A percentile compares a stretch with the other conserved stretches of the same genome.
These are phyloP conservation scores for Nymphaea thermarum DNA, from an alignment of 164 flowering plant species.

Conservation along the genomic window DNA sequence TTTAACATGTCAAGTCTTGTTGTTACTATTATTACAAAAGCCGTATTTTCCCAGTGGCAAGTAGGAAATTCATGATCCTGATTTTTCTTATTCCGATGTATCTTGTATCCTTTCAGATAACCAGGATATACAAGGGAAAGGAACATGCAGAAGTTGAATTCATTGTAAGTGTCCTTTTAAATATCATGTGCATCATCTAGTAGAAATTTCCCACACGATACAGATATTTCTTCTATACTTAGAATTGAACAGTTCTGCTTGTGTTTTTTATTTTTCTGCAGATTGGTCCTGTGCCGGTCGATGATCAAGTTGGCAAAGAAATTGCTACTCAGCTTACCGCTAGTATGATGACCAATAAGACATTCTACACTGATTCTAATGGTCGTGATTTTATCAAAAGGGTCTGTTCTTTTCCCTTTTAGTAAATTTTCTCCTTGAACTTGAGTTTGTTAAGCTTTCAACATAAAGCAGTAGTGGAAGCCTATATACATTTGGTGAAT, in stretches of 20 bases:
- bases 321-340: slow-evolving; percentile 55
- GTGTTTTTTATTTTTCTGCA: slow-evolving; percentile 2
- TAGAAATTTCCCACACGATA: too few relatives aligned
- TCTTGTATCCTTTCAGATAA: slow-evolving; percentile 35
- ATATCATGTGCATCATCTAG: neutral
- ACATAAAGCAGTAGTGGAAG: neutral
- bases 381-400: slow-evolving; percentile 91
- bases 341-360: slow-evolving; percentile 51
- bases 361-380: slow-evolving; percentile 86
- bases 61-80: too few relatives aligned
- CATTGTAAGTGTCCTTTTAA: slow-evolving; percentile 24
- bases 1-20: neutral
- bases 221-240: too few relatives aligned
- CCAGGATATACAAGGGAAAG: slow-evolving; percentile 61
- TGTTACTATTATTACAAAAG: neutral
- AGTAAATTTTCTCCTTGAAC: neutral
- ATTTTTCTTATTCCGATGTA: too few relatives aligned
- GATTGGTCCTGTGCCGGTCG: slow-evolving; percentile 39
- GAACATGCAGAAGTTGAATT: slow-evolving; percentile 53
- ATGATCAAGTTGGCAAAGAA: slow-evolving; percentile 85
- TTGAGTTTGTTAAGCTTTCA: neutral
- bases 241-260: too few relatives aligned
- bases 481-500: too few relatives aligned
- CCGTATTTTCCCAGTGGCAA: too few relatives aligned
- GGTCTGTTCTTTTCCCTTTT: slow-evolving; percentile 27